These are phyloP conservation scores for Corymbia calophylla DNA, from an alignment of 441 rosid genomes.

Conservation along the genomic window DNA sequence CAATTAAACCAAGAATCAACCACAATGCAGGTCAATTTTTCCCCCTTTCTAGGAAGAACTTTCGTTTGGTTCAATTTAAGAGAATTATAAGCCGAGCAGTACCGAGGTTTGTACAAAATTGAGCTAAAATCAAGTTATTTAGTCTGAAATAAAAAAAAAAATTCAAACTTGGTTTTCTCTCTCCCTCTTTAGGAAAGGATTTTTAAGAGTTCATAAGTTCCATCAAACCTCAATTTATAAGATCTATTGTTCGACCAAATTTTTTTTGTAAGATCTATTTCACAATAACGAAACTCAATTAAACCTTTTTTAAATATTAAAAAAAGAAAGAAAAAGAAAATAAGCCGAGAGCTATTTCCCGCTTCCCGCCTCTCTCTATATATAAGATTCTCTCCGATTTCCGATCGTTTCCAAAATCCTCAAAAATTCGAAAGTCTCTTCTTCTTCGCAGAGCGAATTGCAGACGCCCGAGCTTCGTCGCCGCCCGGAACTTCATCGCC, in stretches of 20 bases:
- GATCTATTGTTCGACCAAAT: not conserved
- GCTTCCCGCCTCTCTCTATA: not conserved
- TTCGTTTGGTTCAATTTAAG: not conserved
- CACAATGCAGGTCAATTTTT: not conserved
- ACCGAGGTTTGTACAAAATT: not conserved
- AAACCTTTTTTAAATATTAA: not conserved
- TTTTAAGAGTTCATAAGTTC: not conserved
- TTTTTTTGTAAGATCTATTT: not conserved
- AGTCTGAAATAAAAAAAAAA: fast-evolving
- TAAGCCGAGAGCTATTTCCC: not conserved
- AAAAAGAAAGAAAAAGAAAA: fast-evolving
- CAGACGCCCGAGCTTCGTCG: not conserved
- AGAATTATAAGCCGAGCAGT: fast-evolving
- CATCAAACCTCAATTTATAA: too few relatives aligned
- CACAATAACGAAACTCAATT: not conserved
- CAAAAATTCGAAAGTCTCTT: not conserved
- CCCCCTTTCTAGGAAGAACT: not conserved
- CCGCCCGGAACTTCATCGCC: not conserved
- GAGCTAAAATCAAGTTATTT: not conserved
- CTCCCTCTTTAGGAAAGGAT: not conserved
- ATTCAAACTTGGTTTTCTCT: not conserved
- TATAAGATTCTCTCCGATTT: not conserved
- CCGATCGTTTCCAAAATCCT: not conserved
- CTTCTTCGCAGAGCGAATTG: not conserved
- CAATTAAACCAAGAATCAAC: not conserved